Evolutionary conservation across 768 basidiomycete species (phyloP).

Genomic region (Mycena olivaceomarginata): DNA sequence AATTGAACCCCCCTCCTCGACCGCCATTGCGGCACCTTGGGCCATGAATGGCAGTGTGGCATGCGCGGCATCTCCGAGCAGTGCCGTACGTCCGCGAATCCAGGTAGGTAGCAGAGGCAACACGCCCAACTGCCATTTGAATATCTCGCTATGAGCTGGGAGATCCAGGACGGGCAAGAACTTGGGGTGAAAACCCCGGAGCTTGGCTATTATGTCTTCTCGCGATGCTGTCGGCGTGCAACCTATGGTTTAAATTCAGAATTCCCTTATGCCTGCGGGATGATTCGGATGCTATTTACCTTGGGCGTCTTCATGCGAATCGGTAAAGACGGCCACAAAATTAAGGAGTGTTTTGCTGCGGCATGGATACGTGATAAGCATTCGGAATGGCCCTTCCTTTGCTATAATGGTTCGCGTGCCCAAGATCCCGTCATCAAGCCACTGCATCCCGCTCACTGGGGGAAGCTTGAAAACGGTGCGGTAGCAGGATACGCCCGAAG

Average conservation of each 20-base stretch:
- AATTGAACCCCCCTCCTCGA: constrained; percentile 45
- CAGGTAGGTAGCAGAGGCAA: constrained; percentile 36
- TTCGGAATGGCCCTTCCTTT: constrained; percentile 31
- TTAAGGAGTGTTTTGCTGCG: constrained; percentile 27
- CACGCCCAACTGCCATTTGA: constrained; percentile 29
- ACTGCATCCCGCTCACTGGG: constrained; percentile 18
- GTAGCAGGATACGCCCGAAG: constrained; percentile 31
- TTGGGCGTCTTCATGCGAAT: background rate
- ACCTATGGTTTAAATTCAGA: background rate
- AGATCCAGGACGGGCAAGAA: constrained; percentile 22
- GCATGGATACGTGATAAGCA: constrained; percentile 20
- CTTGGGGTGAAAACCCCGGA: constrained; percentile 30
- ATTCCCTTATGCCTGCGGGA: background rate
- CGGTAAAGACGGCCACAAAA: constrained; percentile 18
- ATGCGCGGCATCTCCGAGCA: constrained; percentile 45
- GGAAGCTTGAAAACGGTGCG: constrained; percentile 26
- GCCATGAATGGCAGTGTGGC: constrained; percentile 49
- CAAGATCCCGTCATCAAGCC: constrained; percentile 25
- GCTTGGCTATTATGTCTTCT: constrained; percentile 15
- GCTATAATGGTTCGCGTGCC: constrained; percentile 18
- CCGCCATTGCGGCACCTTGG: constrained; percentile 50
- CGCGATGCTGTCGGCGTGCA: constrained; percentile 12
- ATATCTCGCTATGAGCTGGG: constrained; percentile 10
- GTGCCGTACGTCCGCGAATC: constrained; percentile 28
- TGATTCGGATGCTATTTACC: background rate